These are phyloP conservation scores for Ceratobasidium sp. DNA, from an alignment of 1,284 basidiomycete species.

Conservation along the genomic window DNA sequence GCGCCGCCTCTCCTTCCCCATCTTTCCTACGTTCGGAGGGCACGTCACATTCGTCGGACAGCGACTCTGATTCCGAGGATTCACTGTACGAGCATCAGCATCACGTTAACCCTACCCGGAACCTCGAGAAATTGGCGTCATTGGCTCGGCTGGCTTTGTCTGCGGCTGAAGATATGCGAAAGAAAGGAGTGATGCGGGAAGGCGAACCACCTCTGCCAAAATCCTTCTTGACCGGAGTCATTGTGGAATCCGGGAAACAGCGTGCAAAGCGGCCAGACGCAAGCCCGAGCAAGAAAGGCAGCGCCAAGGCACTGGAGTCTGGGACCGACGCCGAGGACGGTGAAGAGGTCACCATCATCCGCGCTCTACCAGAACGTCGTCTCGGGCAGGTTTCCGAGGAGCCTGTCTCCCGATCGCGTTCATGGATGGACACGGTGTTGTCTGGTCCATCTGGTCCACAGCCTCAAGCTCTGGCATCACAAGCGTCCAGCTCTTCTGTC, in stretches of 20 bases:
- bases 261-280: conserved; percentile 13
- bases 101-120: conserved; percentile 20
- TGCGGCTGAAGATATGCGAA: conserved; percentile 34
- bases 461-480: background rate
- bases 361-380: conserved; percentile 31
- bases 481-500: conserved; percentile 15
- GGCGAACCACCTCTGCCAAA: conserved; percentile 29
- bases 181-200: conserved; percentile 37
- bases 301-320: conserved; percentile 7
- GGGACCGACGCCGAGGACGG: conserved; percentile 24
- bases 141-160: conserved; percentile 35
- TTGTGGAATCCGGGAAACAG: conserved; percentile 24
- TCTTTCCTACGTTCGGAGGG: conserved; percentile 14
- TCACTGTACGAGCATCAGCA: conserved; percentile 33
- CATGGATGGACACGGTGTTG: conserved; percentile 39
- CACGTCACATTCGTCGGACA: conserved; percentile 13
- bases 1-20: conserved; percentile 33
- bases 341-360: conserved; percentile 15
- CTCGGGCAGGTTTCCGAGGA: conserved; percentile 26
- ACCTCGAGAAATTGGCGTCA: conserved; percentile 30
- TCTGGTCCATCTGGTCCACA: conserved; percentile 20
- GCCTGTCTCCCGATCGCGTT: conserved; percentile 22
- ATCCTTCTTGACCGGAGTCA: conserved; percentile 31
- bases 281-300: conserved; percentile 29
- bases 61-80: conserved; percentile 24